Evolutionary conservation across 371 early-diverging fungal genomes (phyloP).

Genomic region (Nematocida ironsii): DNA sequence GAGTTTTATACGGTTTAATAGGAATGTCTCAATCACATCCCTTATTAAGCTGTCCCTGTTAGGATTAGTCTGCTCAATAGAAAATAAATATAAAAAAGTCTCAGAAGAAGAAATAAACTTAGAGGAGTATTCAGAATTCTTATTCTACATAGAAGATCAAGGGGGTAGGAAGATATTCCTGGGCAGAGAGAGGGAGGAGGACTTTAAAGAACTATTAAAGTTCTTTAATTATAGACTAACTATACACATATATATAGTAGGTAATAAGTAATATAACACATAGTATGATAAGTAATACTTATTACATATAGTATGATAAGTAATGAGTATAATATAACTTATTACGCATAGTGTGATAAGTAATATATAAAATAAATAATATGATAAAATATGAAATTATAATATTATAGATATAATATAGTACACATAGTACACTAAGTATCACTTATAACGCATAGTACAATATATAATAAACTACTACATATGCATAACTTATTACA

Average conservation of each 20-base stretch:
- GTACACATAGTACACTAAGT: too few relatives aligned
- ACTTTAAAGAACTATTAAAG: constrained; percentile 8
- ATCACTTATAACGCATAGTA: too few relatives aligned
- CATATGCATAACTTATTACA: too few relatives aligned
- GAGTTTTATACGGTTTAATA: constrained; percentile 15
- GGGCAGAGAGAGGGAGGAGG: background rate
- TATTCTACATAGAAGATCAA: constrained; percentile 42
- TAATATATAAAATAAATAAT: too few relatives aligned
- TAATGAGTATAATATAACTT: too few relatives aligned
- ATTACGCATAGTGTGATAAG: too few relatives aligned
- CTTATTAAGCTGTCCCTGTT: constrained; percentile 13
- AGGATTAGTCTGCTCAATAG: constrained; percentile 12
- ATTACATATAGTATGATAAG: too few relatives aligned
- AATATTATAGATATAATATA: too few relatives aligned
- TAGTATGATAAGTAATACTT: too few relatives aligned
- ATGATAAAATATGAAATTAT: too few relatives aligned
- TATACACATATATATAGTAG: constrained; percentile 26
- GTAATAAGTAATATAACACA: background rate
- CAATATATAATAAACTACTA: too few relatives aligned
- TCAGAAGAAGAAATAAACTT: constrained; percentile 22
- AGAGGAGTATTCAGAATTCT: constrained; percentile 35
- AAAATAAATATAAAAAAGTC: background rate
- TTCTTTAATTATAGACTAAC: constrained; percentile 35
- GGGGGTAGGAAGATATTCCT: constrained; percentile 28
- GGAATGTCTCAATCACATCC: background rate